Evolutionary conservation across 2,329 filamentous ascomycete genomes (phyloP).

Genomic region (Didymella exigua): DNA sequence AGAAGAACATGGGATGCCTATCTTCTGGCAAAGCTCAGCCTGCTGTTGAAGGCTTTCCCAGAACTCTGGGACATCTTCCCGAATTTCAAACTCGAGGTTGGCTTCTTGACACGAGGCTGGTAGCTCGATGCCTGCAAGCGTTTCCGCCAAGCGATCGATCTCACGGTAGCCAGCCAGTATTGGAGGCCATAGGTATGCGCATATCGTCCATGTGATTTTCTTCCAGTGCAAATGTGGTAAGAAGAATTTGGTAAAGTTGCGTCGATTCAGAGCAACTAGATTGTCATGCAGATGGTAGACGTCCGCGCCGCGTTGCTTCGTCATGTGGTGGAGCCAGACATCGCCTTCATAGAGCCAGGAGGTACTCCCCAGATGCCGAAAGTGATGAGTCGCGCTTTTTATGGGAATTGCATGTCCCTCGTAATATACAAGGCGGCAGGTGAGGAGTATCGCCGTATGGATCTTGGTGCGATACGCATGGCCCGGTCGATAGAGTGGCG

Average conservation of each 20-base stretch:
- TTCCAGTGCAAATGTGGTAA: constrained; percentile 29
- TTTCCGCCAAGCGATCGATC: constrained; percentile 6
- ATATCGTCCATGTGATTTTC: constrained; percentile 32
- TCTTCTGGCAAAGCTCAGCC: constrained; percentile 8
- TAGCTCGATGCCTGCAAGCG: constrained; percentile 13
- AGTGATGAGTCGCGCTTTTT: constrained; percentile 35
- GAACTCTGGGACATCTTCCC: constrained; percentile 18
- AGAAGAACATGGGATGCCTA: neutral
- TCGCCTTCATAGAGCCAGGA: constrained; percentile 19
- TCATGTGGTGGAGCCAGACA: constrained; percentile 26
- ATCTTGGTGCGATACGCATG: constrained; percentile 39
- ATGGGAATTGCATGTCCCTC: constrained; percentile 48
- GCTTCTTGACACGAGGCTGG: constrained; percentile 33
- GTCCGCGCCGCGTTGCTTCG: constrained; percentile 26
- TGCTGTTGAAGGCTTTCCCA: constrained; percentile 10
- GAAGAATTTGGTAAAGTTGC: constrained; percentile 19
- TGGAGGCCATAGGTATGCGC: constrained; percentile 17
- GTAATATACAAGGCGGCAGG: constrained; percentile 48
- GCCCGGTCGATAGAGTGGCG: constrained; percentile 24
- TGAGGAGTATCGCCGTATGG: constrained; percentile 43
- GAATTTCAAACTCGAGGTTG: constrained; percentile 30
- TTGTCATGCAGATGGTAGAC: constrained; percentile 33
- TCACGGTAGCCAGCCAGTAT: constrained; percentile 11
- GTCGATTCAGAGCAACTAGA: constrained; percentile 1
- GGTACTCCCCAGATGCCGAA: constrained; percentile 11